Evolutionary conservation across 1,284 basidiomycete genomes (phyloP), one percentile per base, ranked within the genome.

Genomic region (Dichomitus squalens): DNA sequence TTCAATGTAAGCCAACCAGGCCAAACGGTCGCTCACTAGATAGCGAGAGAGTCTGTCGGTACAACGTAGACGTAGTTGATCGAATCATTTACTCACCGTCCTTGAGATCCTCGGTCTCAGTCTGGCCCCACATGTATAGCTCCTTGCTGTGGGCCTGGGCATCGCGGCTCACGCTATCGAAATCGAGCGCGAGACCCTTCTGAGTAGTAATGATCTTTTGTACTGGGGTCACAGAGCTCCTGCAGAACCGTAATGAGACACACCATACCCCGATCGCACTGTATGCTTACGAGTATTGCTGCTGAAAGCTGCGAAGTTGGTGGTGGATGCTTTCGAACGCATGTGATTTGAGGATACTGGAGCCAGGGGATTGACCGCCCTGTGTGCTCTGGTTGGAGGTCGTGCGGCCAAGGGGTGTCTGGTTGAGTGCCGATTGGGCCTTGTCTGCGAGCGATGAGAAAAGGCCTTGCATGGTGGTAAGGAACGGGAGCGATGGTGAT

Each of bases 61-160:
- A 18, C 12, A 52, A 9, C 48, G 27, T 1, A 16, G 21, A 7
- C 14, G 6, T 16, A 12, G 8, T 7, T 9, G 18, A 11, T n/a
- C 20, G 40, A 12, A 29, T 4, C 27, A 5, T 4, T 8, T n/a
- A 61, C 78, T 52, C 58, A 87, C 90, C 89, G 76, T 92, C 90
- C 66, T 84, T 90, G 68, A 93, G 62, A 75, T 93, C 90, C 29
- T 81, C 77, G 3, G 73, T 72, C 64, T 92, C 86, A 1, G 68
- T 65, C 70, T 92, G 90, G 8, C 90, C 90, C 90, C 90, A 93
- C 31, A 81, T 82, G 64, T 90, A 93, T 34, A 92, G 73, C 62
- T 92, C 90, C 72, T 92, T 93, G 78, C 87, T 90, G 67, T 87
- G 83, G 0, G 81, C 75, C 68, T 91, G 87, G 7, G 79, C 68